Percentiles rank a stretch among this genome's conserved stretches.
Evolutionary conservation across 2,329 filamentous ascomycete genomes (phyloP).

Genomic region (Microsporum audouinii): DNA sequence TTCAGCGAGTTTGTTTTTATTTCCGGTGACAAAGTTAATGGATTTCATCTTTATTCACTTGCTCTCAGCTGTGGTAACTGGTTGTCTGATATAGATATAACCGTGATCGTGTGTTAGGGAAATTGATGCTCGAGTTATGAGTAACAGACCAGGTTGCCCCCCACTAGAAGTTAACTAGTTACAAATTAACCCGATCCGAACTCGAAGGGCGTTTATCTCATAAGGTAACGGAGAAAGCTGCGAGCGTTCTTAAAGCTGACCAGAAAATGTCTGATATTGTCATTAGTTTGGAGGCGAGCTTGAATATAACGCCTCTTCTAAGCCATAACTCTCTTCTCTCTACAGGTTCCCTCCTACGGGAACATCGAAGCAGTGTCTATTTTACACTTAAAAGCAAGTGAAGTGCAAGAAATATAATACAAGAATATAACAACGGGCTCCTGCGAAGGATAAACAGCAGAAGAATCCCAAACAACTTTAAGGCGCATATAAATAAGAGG

Average conservation of each 20-base stretch:
- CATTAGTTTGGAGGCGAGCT: not conserved
- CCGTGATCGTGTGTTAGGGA: not conserved
- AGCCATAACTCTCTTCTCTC: not conserved
- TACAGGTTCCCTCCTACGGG: not conserved
- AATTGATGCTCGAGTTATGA: not conserved
- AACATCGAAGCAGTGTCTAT: not conserved
- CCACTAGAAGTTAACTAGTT: not conserved
- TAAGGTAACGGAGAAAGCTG: too few relatives aligned
- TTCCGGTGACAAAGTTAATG: conserved; percentile 93
- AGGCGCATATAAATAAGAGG: not conserved
- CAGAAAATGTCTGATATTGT: not conserved
- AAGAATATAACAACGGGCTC: not conserved
- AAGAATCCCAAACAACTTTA: not conserved
- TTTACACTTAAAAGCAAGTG: conserved; percentile 2
- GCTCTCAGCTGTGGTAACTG: not conserved
- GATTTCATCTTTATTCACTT: conserved; percentile 36
- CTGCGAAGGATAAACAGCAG: not conserved
- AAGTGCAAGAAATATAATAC: conserved; percentile 3
- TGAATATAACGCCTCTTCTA: not conserved
- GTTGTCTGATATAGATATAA: not conserved
- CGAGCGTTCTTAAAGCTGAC: too few relatives aligned
- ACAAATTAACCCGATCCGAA: not conserved
- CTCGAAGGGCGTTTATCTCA: not conserved
- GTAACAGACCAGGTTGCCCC: not conserved
- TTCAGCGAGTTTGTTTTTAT: conserved; percentile 85